Evolutionary conservation across 257 asterid genomes (phyloP).

Genomic region (Nicotiana undulata): DNA sequence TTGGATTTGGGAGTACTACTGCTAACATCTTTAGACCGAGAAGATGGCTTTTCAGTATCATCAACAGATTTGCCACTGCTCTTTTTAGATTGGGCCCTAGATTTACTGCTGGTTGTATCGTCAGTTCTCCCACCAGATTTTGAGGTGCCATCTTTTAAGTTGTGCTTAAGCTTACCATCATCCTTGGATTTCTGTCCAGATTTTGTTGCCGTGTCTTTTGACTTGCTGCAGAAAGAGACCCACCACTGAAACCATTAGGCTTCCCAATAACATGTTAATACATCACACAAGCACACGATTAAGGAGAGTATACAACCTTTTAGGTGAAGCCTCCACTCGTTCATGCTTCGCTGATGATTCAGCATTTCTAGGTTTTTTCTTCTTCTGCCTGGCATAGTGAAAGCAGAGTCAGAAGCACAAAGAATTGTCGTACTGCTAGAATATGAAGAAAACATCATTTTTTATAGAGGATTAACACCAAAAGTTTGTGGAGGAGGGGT

Average conservation of each 20-base stretch:
- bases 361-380: constrained; percentile 42
- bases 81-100: constrained; percentile 13
- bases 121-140: constrained; percentile 38
- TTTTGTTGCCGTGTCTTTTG: constrained; percentile 37
- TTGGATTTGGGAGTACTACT: constrained; percentile 34
- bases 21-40: constrained; percentile 43
- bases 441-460: background rate
- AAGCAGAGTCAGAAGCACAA: background rate
- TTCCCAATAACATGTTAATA: background rate
- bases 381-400: constrained; percentile 44
- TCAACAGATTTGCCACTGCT: constrained; percentile 24
- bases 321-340: constrained; percentile 39
- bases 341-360: constrained; percentile 47
- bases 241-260: constrained; percentile 19
- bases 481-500: no score
- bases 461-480: no score
- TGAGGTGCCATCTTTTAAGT: constrained; percentile 28
- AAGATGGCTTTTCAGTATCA: constrained; percentile 39
- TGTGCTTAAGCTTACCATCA: constrained; percentile 33
- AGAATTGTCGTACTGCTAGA: background rate
- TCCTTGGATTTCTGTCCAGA: constrained; percentile 43
- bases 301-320: constrained; percentile 39
- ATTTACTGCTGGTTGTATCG: constrained; percentile 26
- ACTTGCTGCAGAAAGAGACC: constrained; percentile 36
- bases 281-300: background rate